phyloP scores from a whole-genome alignment of 345 rosid species.

The Reutealis trisperma region DNA sequence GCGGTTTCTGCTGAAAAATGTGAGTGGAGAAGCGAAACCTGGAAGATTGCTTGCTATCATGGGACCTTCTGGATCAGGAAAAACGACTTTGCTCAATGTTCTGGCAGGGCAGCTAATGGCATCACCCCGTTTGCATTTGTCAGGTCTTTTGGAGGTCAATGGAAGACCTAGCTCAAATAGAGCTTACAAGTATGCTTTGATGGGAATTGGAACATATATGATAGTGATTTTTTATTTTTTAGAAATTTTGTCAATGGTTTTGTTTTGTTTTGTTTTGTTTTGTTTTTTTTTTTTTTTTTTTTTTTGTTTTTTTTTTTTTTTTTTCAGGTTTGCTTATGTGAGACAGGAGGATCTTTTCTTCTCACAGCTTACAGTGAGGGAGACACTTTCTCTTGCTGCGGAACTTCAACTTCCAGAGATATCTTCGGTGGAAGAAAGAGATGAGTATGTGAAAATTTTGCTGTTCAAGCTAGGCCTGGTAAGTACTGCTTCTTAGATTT shows the following conservation, averaged over 20 bases:
- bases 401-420: slow-evolving; percentile 85
- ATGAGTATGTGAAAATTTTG: slow-evolving; percentile 74
- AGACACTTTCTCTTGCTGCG: slow-evolving; percentile 87
- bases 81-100: slow-evolving; percentile 90
- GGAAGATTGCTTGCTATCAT: slow-evolving; percentile 89
- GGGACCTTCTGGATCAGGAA: slow-evolving; percentile 99
- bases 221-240: slow-evolving; percentile 18
- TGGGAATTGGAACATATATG: not conserved
- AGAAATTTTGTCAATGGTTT: not conserved
- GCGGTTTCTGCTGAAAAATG: slow-evolving; percentile 77
- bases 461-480: slow-evolving; percentile 86
- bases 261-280: too few relatives aligned
- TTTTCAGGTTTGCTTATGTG: slow-evolving; percentile 79
- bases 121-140: slow-evolving; percentile 66
- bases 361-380: slow-evolving; percentile 93
- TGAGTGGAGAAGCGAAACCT: slow-evolving; percentile 91
- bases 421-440: slow-evolving; percentile 73
- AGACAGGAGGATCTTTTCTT: slow-evolving; percentile 96
- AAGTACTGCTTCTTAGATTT: slow-evolving; percentile 23
- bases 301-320: too few relatives aligned
- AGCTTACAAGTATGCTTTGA: slow-evolving; percentile 62
- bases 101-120: slow-evolving; percentile 77
- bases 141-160: slow-evolving; percentile 91
- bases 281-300: too few relatives aligned
- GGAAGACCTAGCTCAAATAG: slow-evolving; percentile 62